phyloP scores from a whole-genome alignment of 306 rosid species.

The Medicago ruthenica region DNA sequence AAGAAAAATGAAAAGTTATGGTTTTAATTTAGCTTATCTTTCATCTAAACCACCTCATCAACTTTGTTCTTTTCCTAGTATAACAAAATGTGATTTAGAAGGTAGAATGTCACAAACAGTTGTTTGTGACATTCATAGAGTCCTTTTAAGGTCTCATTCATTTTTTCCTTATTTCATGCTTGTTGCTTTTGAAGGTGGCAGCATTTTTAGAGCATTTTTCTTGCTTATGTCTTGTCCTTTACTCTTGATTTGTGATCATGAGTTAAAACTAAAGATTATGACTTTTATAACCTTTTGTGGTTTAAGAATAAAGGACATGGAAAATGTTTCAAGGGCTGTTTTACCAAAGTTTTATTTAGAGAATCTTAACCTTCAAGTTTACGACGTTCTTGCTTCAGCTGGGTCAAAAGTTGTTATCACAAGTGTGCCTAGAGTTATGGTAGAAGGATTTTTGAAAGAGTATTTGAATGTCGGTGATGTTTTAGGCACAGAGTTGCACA shows the following conservation, averaged over 20 bases:
- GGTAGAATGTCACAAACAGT: slow-evolving; percentile 57
- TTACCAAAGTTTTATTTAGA: slow-evolving; percentile 86
- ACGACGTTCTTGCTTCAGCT: slow-evolving; percentile 61
- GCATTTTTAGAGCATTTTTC: slow-evolving; percentile 70
- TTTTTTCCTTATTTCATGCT: slow-evolving; percentile 92
- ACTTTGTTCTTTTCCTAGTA: slow-evolving; percentile 51
- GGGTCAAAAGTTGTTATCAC: slow-evolving; percentile 65
- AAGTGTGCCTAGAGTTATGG: slow-evolving; percentile 83
- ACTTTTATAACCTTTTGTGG: slow-evolving; percentile 77
- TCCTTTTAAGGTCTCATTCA: slow-evolving; percentile 60
- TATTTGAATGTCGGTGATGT: slow-evolving; percentile 67
- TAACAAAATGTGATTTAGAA: slow-evolving; percentile 57
- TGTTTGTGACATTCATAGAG: slow-evolving; percentile 62
- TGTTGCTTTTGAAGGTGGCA: slow-evolving; percentile 88
- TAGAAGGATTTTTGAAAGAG: slow-evolving; percentile 73
- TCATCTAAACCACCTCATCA: slow-evolving; percentile 50
- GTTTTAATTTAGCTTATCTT: slow-evolving; percentile 43
- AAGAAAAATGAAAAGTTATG: slow-evolving; percentile 68
- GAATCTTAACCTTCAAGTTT: slow-evolving; percentile 66
- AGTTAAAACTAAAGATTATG: slow-evolving; percentile 61
- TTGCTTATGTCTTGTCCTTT: slow-evolving; percentile 74
- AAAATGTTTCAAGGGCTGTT: slow-evolving; percentile 64
- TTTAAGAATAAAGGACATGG: slow-evolving; percentile 59
- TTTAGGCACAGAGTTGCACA: slow-evolving; percentile 75
- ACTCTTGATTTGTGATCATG: slow-evolving; percentile 59